Conservation (phyloP, 1,139 yeast species). For the Yamadazyma mexicana region DNA sequence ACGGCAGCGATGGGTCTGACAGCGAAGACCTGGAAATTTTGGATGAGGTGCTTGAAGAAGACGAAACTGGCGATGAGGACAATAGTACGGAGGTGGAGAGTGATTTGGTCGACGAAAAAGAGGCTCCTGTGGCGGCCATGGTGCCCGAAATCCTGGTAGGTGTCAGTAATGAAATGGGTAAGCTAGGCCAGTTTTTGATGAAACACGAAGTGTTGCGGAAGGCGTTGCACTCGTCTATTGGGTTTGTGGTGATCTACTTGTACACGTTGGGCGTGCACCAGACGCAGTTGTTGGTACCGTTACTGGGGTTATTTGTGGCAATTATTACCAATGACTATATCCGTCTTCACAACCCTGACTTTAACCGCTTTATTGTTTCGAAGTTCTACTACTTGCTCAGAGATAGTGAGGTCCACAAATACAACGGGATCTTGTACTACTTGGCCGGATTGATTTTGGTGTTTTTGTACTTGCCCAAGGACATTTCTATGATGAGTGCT, state of each 20-base stretch:
- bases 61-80: constrained; percentile 15
- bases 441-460: constrained; percentile 74
- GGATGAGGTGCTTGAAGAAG: constrained; percentile 11
- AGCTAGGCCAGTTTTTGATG: constrained; percentile 53
- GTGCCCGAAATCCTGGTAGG: constrained; percentile 4
- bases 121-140: constrained; percentile 4
- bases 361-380: constrained; percentile 66
- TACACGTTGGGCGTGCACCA: constrained; percentile 65
- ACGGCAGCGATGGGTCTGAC: constrained; percentile 17
- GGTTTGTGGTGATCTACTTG: constrained; percentile 70
- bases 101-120: constrained; percentile 14
- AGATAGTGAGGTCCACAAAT: constrained; percentile 65
- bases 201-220: constrained; percentile 91
- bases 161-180: constrained; percentile 7
- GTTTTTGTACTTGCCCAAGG: constrained; percentile 72
- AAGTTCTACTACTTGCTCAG: constrained; percentile 81
- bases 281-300: constrained; percentile 57
- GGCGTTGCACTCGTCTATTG: constrained; percentile 82
- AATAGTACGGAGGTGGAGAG: constrained; percentile 16
- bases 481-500: constrained; percentile 73
- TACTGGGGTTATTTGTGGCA: constrained; percentile 51
- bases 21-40: constrained; percentile 16
- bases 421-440: constrained; percentile 87
- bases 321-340: constrained; percentile 67
- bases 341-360: constrained; percentile 58